Percentiles rank a stretch among this genome's conserved stretches.
Evolutionary conservation across 1,284 basidiomycete species (phyloP).

Genomic region (Lignosus rhinocerotis): DNA sequence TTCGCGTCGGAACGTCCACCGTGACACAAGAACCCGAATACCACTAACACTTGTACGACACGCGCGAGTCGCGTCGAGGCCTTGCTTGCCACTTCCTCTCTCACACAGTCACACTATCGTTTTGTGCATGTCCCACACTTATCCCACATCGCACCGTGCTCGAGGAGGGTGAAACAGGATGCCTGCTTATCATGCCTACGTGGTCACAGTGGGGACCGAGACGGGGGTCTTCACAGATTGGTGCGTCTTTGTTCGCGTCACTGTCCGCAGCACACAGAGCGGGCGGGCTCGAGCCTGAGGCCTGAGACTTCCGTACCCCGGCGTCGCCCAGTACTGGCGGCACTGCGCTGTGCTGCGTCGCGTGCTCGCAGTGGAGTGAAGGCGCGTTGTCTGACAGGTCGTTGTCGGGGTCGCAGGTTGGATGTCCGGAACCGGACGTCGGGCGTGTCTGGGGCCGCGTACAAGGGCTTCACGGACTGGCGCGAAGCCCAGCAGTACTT

Average conservation of each 20-base stretch:
- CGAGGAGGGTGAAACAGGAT: conserved; percentile 26
- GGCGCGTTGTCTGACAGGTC: background rate
- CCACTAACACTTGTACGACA: too few species aligned
- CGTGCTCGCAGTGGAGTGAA: background rate
- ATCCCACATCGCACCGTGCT: too few species aligned
- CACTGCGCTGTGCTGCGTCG: background rate
- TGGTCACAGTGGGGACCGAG: conserved; percentile 44
- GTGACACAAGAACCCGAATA: too few species aligned
- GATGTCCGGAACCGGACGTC: conserved; percentile 43
- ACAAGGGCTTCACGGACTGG: conserved; percentile 43
- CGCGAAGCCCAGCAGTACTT: conserved; percentile 46
- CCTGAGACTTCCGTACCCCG: background rate
- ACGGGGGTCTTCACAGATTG: conserved; percentile 49
- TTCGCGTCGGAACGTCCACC: too few species aligned
- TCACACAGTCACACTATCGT: background rate
- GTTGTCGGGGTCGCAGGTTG: conserved; percentile 36
- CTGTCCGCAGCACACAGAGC: conserved; percentile 1
- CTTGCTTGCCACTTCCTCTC: conserved; percentile 1
- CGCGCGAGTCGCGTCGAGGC: background rate
- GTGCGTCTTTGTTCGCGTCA: conserved; percentile 33
- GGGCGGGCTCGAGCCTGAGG: background rate
- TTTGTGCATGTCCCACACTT: background rate
- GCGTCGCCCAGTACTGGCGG: too few species aligned
- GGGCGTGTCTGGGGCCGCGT: conserved; percentile 41
- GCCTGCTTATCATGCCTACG: conserved; percentile 45